Conservation (phyloP, 2,329 filamentous ascomycete species). For the Curvularia eragrostidis region DNA sequence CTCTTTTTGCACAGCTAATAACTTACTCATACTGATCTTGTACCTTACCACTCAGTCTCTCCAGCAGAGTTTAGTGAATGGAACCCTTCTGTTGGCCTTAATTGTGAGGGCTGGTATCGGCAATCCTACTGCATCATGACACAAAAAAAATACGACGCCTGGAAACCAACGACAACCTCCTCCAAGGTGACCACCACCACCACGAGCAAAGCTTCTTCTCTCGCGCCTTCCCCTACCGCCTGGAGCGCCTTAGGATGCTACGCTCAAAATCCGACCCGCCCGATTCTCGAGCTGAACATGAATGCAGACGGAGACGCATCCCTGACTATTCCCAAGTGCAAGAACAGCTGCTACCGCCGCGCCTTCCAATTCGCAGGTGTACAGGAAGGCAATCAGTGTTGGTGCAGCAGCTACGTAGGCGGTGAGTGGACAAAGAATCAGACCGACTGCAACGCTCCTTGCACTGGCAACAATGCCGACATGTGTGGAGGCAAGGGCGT, state of each 20-base stretch:
- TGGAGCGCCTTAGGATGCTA: background rate
- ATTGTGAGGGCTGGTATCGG: background rate
- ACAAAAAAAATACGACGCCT: background rate
- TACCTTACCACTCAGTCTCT: background rate
- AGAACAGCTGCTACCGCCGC: background rate
- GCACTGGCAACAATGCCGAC: background rate
- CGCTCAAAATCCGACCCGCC: background rate
- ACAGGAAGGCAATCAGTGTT: background rate
- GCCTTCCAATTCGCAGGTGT: background rate
- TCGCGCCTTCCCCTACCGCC: background rate
- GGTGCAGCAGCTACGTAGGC: background rate
- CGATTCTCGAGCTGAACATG: background rate
- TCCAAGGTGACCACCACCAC: background rate
- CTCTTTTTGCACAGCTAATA: background rate
- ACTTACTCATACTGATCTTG: background rate
- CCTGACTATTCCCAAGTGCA: background rate
- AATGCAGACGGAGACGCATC: background rate
- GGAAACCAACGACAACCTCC: background rate
- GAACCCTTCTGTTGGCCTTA: background rate
- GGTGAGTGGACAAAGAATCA: background rate
- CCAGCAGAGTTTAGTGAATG: background rate
- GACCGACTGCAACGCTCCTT: background rate
- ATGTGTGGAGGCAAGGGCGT: background rate
- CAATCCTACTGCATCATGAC: background rate
- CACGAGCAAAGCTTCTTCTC: background rate